Conservation (phyloP, 2,329 filamentous ascomycete genomes). For the Thermomyces lanuginosus region DNA sequence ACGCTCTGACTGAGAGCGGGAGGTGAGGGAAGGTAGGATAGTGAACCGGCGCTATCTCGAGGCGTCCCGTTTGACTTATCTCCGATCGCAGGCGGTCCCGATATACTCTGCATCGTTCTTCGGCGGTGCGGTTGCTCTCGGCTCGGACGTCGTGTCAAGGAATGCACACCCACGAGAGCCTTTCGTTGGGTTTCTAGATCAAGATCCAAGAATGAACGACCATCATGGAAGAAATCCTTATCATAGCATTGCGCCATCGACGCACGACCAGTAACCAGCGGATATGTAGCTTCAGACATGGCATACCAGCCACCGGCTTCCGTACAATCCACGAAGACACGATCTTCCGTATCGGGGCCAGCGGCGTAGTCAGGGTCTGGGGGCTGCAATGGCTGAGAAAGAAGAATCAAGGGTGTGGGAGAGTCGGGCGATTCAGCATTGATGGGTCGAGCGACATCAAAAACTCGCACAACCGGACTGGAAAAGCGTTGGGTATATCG, state of each 20-base stretch:
- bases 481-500: slow-evolving; percentile 54
- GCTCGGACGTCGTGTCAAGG: slow-evolving; percentile 35
- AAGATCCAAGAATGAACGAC: slow-evolving; percentile 23
- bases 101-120: slow-evolving; percentile 30
- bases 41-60: slow-evolving; percentile 17
- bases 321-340: slow-evolving; percentile 76
- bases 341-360: slow-evolving; percentile 29
- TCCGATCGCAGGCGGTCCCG: slow-evolving; percentile 18
- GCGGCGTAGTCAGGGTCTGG: slow-evolving; percentile 26
- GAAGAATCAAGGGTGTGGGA: slow-evolving; percentile 55
- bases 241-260: slow-evolving; percentile 41
- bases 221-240: slow-evolving; percentile 30
- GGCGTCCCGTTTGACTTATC: slow-evolving; percentile 25
- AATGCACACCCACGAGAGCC: slow-evolving; percentile 56
- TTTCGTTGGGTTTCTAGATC: slow-evolving; percentile 36
- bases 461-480: slow-evolving; percentile 70
- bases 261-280: slow-evolving; percentile 60
- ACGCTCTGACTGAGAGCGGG: slow-evolving; percentile 26
- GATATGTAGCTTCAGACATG: slow-evolving; percentile 72
- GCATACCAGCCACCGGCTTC: slow-evolving; percentile 85
- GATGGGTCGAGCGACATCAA: slow-evolving; percentile 66
- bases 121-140: slow-evolving; percentile 7
- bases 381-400: slow-evolving; percentile 68
- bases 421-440: slow-evolving; percentile 46
- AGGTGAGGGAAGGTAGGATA: slow-evolving; percentile 22